Conservation (phyloP, 2,329 filamentous ascomycete species). For the Phoma sp. region DNA sequence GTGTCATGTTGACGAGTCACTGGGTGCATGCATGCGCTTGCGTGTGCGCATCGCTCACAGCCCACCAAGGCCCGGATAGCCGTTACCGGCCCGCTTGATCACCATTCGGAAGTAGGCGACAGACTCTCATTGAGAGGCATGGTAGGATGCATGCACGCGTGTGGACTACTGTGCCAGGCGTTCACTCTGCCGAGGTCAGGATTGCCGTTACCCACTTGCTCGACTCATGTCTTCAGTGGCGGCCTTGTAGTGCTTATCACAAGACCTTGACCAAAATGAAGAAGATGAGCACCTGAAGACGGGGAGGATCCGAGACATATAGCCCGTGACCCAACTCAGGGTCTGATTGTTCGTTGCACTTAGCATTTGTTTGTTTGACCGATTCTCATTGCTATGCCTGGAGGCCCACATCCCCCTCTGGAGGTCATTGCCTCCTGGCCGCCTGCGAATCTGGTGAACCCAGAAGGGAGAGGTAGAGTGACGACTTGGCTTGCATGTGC, state of each 20-base stretch:
- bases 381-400: not conserved
- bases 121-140: not conserved
- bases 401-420: not conserved
- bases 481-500: constrained; percentile 14
- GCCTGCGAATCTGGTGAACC: not conserved
- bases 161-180: not conserved
- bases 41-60: no score
- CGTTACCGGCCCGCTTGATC: not conserved
- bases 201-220: not conserved
- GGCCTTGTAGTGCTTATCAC: not conserved
- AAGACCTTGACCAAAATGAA: not conserved
- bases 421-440: not conserved
- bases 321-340: not conserved
- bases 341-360: not conserved
- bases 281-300: not conserved
- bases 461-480: not conserved
- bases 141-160: not conserved
- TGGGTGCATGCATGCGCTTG: no score
- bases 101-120: not conserved
- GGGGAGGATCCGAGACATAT: not conserved
- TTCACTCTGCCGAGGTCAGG: not conserved
- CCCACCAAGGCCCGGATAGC: no score
- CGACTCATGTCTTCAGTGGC: not conserved
- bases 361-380: not conserved
- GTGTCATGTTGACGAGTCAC: no score